These are phyloP conservation scores for Primulina eburnea DNA, from an alignment of 257 asterid species.

Conservation along the genomic window DNA sequence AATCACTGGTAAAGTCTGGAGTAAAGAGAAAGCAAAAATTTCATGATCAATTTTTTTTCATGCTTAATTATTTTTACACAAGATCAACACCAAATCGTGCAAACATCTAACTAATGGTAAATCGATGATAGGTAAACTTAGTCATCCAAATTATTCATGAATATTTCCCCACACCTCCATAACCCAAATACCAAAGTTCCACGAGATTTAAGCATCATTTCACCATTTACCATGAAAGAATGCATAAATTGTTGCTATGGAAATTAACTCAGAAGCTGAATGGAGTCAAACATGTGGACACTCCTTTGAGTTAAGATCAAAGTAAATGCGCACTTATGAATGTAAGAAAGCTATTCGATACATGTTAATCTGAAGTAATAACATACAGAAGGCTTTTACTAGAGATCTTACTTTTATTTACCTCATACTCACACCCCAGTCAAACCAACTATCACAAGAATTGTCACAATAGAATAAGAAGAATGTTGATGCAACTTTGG, in stretches of 20 bases:
- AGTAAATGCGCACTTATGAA: background rate
- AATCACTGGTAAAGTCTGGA: constrained; percentile 62
- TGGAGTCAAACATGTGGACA: background rate
- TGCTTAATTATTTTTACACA: too few relatives aligned
- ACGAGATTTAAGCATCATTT: background rate
- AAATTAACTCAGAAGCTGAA: background rate
- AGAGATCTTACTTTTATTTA: background rate
- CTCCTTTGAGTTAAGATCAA: background rate
- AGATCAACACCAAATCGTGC: background rate
- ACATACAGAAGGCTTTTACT: background rate
- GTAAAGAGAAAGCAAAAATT: constrained; percentile 18
- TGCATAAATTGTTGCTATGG: background rate
- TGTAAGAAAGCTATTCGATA: background rate
- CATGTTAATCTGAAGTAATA: background rate
- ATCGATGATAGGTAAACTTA: background rate
- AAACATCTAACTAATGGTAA: background rate
- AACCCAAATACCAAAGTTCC: background rate
- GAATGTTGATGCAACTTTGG: constrained; percentile 1
- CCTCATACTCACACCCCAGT: background rate
- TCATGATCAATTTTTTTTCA: constrained; percentile 2
- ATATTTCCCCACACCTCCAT: background rate
- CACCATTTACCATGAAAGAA: background rate
- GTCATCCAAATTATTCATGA: background rate
- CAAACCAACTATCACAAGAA: background rate
- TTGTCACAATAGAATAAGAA: background rate